Conservation (phyloP, 2,329 filamentous ascomycete species). For the Fusarium sp. region DNA sequence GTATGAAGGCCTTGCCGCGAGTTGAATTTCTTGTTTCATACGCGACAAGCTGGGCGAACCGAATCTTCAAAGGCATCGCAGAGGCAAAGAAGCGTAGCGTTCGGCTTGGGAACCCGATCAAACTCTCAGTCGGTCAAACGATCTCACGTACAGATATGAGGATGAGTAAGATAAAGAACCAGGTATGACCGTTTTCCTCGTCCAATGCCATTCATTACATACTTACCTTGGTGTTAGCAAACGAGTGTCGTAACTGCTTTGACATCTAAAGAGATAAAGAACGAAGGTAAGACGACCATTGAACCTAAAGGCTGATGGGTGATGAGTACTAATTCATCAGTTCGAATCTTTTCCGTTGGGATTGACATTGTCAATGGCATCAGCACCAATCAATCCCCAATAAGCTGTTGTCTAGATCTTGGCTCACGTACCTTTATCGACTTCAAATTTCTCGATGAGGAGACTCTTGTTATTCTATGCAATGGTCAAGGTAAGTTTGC, state of each 20-base stretch:
- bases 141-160: slow-evolving; percentile 66
- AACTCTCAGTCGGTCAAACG: slow-evolving; percentile 57
- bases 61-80: slow-evolving; percentile 74
- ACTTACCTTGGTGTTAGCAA: slow-evolving; percentile 46
- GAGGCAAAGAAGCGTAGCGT: slow-evolving; percentile 76
- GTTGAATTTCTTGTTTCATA: slow-evolving; percentile 72
- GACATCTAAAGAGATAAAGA: slow-evolving; percentile 52
- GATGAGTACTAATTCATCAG: slow-evolving; percentile 48
- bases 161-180: slow-evolving; percentile 57
- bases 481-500: slow-evolving; percentile 50
- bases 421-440: slow-evolving; percentile 64
- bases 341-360: slow-evolving; percentile 66
- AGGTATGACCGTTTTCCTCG: slow-evolving; percentile 46
- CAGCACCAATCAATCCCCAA: slow-evolving; percentile 58
- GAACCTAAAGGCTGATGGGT: no score
- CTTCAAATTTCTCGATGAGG: slow-evolving; percentile 74
- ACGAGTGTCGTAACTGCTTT: slow-evolving; percentile 56
- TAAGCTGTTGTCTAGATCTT: slow-evolving; percentile 56
- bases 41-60: slow-evolving; percentile 66
- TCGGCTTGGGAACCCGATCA: slow-evolving; percentile 68
- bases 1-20: slow-evolving; percentile 65
- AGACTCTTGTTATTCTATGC: slow-evolving; percentile 69
- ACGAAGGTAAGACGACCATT: slow-evolving; percentile 49
- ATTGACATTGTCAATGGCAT: slow-evolving; percentile 68
- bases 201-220: background rate